These are phyloP conservation scores for Metschnikowia lunata DNA, from an alignment of 805 yeast genomes.

Conservation along the genomic window DNA sequence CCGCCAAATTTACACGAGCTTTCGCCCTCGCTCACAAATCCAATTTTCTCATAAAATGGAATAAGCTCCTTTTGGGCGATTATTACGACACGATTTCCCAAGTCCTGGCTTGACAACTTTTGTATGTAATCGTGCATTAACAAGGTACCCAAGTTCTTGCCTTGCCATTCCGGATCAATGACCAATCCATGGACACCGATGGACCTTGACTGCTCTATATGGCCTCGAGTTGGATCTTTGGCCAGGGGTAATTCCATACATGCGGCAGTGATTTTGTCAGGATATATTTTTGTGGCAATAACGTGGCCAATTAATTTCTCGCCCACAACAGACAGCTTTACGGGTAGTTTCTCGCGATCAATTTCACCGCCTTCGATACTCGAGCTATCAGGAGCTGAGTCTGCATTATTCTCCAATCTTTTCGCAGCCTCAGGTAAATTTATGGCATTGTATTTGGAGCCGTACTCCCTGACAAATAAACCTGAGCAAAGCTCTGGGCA, in stretches of 20 bases:
- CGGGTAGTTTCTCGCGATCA: slow-evolving; percentile 39
- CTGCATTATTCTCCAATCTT: slow-evolving; percentile 25
- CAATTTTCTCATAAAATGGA: slow-evolving; percentile 77
- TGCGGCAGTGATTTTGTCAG: slow-evolving; percentile 47
- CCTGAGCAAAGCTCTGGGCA: slow-evolving; percentile 94
- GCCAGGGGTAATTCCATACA: slow-evolving; percentile 57
- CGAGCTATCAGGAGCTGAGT: slow-evolving; percentile 11
- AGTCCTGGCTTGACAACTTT: slow-evolving; percentile 79
- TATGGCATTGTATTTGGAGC: slow-evolving; percentile 38
- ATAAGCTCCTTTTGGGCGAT: slow-evolving; percentile 66
- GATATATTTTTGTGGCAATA: slow-evolving; percentile 65
- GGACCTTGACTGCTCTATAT: slow-evolving; percentile 65
- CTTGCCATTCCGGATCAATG: slow-evolving; percentile 72
- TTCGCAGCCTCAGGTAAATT: slow-evolving; percentile 40
- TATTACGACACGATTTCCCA: slow-evolving; percentile 72
- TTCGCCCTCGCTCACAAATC: slow-evolving; percentile 67
- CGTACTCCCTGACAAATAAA: slow-evolving; percentile 70
- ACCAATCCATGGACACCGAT: slow-evolving; percentile 83
- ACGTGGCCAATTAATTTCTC: slow-evolving; percentile 78
- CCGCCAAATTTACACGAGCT: slow-evolving; percentile 58
- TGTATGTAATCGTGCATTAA: slow-evolving; percentile 87
- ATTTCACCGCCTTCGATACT: slow-evolving; percentile 21
- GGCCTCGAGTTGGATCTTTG: slow-evolving; percentile 45
- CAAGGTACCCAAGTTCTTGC: slow-evolving; percentile 77
- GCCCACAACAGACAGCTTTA: slow-evolving; percentile 45